Conservation (phyloP, 2,329 filamentous ascomycete genomes). For the Paecilomyces sp. region DNA sequence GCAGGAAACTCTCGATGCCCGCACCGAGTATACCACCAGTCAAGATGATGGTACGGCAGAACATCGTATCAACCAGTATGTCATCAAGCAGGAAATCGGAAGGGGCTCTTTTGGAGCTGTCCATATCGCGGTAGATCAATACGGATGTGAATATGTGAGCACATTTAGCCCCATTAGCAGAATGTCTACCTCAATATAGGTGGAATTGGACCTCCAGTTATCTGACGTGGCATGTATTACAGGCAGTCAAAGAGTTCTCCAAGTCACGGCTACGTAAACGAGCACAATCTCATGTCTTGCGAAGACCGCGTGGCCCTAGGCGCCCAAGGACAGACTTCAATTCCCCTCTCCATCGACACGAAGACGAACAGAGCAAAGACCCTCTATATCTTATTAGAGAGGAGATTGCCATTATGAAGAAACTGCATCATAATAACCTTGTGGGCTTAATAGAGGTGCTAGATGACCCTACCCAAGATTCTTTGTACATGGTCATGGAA, state of each 20-base stretch:
- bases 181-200: neutral
- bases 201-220: conserved; percentile 1
- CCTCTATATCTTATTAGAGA: conserved; percentile 84
- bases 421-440: conserved; percentile 89
- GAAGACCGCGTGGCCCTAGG: conserved; percentile 49
- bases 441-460: conserved; percentile 89
- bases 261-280: conserved; percentile 85
- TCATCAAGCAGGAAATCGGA: conserved; percentile 93
- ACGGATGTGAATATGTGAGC: conserved; percentile 84
- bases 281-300: conserved; percentile 81
- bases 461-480: conserved; percentile 92
- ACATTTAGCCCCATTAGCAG: conserved; percentile 6
- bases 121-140: conserved; percentile 83
- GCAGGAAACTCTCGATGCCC: conserved; percentile 86
- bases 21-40: conserved; percentile 78
- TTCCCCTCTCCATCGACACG: conserved; percentile 55
- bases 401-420: conserved; percentile 99
- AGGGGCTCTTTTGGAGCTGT: conserved; percentile 92
- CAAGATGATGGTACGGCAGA: conserved; percentile 73
- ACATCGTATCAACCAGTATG: conserved; percentile 90
- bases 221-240: conserved; percentile 11
- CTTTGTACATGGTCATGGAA: conserved; percentile 96
- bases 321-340: conserved; percentile 54
- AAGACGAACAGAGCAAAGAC: conserved; percentile 53
- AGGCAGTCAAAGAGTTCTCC: conserved; percentile 98